phyloP scores from a whole-genome alignment of 768 basidiomycete species.

The Russula sp. region DNA sequence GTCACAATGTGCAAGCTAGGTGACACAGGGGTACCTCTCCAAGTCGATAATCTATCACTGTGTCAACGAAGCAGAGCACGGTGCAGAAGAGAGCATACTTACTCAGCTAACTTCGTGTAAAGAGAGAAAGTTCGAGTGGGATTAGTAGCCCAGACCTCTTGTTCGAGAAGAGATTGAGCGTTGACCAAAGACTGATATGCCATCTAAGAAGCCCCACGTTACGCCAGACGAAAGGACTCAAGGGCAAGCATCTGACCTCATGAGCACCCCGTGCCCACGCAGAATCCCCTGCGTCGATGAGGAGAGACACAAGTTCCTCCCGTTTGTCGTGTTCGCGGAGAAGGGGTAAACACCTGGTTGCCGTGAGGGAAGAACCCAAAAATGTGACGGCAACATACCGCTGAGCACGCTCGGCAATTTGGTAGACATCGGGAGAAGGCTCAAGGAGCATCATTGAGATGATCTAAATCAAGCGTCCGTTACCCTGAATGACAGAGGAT shows the following conservation, averaged over 20 bases:
- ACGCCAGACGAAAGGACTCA: neutral
- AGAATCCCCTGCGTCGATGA: constrained; percentile 63
- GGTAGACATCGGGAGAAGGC: constrained; percentile 52
- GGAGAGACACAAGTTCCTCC: constrained; percentile 50
- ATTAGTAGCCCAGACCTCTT: constrained; percentile 46
- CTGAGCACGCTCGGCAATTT: constrained; percentile 64
- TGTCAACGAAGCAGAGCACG: neutral
- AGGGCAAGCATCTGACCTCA: constrained; percentile 39
- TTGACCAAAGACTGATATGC: constrained; percentile 56
- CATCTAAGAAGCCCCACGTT: constrained; percentile 33
- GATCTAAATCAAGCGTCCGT: constrained; percentile 37
- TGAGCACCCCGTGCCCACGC: constrained; percentile 69
- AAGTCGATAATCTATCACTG: constrained; percentile 45
- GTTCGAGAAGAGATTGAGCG: constrained; percentile 47
- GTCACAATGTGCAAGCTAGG: neutral
- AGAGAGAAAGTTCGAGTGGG: constrained; percentile 44
- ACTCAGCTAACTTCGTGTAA: constrained; percentile 55
- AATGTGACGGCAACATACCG: constrained; percentile 31
- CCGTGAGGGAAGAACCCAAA: neutral
- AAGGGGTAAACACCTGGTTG: constrained; percentile 51
- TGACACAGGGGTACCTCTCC: constrained; percentile 42
- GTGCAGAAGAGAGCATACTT: constrained; percentile 26
- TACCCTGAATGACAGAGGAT: neutral
- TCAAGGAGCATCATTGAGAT: constrained; percentile 66
- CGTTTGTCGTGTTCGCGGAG: constrained; percentile 54